Conservation (phyloP, 2,329 filamentous ascomycete species). For the Plenodomus biglobosus region DNA sequence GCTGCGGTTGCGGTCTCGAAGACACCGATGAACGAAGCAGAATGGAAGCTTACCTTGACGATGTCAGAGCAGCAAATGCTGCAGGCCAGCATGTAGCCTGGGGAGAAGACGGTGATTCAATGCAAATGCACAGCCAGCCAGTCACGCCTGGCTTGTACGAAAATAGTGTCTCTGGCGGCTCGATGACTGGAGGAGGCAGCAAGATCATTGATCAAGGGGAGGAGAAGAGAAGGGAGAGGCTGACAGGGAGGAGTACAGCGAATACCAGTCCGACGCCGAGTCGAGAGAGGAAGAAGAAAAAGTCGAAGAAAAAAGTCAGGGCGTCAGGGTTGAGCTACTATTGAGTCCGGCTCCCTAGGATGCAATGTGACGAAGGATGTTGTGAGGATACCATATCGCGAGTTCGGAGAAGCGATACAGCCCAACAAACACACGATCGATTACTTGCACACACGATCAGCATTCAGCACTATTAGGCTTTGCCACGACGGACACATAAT, state of each 20-base stretch:
- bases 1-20: slow-evolving; percentile 34
- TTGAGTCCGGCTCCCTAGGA: slow-evolving; percentile 6
- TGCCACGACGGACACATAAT: not conserved
- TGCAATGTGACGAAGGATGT: not conserved
- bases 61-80: slow-evolving; percentile 29
- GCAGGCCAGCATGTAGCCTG: slow-evolving; percentile 22
- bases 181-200: slow-evolving; percentile 19
- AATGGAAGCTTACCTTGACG: slow-evolving; percentile 36
- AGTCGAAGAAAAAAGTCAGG: slow-evolving; percentile 28
- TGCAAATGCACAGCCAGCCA: slow-evolving; percentile 26
- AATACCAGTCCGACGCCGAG: slow-evolving; percentile 20
- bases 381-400: not conserved
- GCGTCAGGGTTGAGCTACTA: slow-evolving; percentile 35
- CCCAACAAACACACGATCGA: not conserved
- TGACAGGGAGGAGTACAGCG: slow-evolving; percentile 7
- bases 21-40: slow-evolving; percentile 26
- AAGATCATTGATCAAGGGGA: slow-evolving; percentile 13
- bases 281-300: slow-evolving; percentile 23
- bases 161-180: slow-evolving; percentile 19
- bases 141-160: slow-evolving; percentile 20
- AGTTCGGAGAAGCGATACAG: not conserved
- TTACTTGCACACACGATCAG: not conserved
- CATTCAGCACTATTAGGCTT: no score
- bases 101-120: slow-evolving; percentile 25
- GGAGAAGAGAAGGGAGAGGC: slow-evolving; percentile 15